A percentile compares a stretch with the other conserved stretches of the same genome.
phyloP scores from a whole-genome alignment of 441 rosid genomes.

The Populus hybrid region DNA sequence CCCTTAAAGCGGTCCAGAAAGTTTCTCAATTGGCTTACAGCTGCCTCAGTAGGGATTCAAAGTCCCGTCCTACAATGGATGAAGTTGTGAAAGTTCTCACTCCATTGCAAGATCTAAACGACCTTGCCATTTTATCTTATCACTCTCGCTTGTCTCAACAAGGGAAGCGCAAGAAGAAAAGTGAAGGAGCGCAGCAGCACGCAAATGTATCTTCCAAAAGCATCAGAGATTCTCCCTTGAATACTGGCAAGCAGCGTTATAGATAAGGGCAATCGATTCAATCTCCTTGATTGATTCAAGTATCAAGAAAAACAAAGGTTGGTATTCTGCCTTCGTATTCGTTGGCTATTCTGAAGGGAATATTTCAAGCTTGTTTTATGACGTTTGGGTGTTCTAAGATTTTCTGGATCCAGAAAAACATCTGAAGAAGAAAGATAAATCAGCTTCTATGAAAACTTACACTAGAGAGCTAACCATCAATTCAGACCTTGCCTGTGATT shows the following conservation, averaged over 20 bases:
- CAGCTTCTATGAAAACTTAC: slow-evolving; percentile 24
- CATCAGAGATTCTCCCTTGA: slow-evolving; percentile 50
- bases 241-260: slow-evolving; percentile 49
- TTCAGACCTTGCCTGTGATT: slow-evolving; percentile 25
- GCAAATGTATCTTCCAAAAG: slow-evolving; percentile 37
- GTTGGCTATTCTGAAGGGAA: slow-evolving; percentile 14
- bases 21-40: slow-evolving; percentile 59
- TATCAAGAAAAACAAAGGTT: slow-evolving; percentile 22
- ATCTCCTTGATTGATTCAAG: slow-evolving; percentile 25
- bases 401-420: slow-evolving; percentile 25
- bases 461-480: slow-evolving; percentile 41
- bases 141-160: slow-evolving; percentile 60
- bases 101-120: slow-evolving; percentile 61
- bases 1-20: slow-evolving; percentile 70
- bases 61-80: slow-evolving; percentile 68
- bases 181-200: slow-evolving; percentile 40
- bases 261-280: slow-evolving; percentile 29
- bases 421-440: slow-evolving; percentile 18
- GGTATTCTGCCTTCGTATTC: slow-evolving; percentile 16
- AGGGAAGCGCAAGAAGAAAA: slow-evolving; percentile 60
- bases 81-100: slow-evolving; percentile 61
- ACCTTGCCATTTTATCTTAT: slow-evolving; percentile 55
- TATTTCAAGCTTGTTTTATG: slow-evolving; percentile 30
- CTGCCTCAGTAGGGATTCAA: slow-evolving; percentile 62
- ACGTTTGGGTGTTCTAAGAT: slow-evolving; percentile 29